These are phyloP conservation scores for Elsinoe perseae DNA, from an alignment of 2,329 filamentous ascomycete species.

Conservation along the genomic window DNA sequence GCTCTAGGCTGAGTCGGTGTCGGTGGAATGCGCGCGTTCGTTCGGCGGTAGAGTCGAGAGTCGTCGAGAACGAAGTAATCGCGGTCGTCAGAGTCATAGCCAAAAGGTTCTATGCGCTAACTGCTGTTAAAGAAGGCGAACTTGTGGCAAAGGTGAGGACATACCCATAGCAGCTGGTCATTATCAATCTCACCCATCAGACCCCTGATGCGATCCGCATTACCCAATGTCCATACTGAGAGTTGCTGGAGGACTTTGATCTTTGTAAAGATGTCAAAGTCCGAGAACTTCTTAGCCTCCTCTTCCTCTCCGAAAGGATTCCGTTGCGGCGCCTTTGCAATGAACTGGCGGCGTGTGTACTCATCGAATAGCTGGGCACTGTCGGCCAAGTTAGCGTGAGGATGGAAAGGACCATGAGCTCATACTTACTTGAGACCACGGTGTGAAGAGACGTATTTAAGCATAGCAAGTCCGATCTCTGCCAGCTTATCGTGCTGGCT, in stretches of 20 bases:
- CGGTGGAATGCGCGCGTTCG: conserved; percentile 60
- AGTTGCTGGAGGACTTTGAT: conserved; percentile 78
- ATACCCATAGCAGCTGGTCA: conserved; percentile 78
- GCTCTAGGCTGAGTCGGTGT: conserved; percentile 49
- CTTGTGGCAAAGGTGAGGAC: conserved; percentile 25
- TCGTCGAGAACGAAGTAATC: conserved; percentile 89
- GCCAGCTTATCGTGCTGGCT: conserved; percentile 62
- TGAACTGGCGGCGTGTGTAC: conserved; percentile 81
- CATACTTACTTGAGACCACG: conserved; percentile 74
- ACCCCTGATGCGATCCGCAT: conserved; percentile 78
- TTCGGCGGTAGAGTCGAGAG: conserved; percentile 81
- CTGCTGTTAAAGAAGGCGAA: conserved; percentile 22
- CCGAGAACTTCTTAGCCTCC: conserved; percentile 61
- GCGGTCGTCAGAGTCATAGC: conserved; percentile 81
- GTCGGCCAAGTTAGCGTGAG: conserved; percentile 4
- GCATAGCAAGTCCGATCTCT: conserved; percentile 74
- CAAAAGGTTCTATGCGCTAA: conserved; percentile 66
- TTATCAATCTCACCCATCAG: conserved; percentile 74
- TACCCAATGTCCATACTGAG: conserved; percentile 79
- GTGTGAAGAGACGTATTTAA: conserved; percentile 92
- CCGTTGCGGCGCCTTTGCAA: conserved; percentile 65
- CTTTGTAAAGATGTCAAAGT: conserved; percentile 78
- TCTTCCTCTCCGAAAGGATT: conserved; percentile 85
- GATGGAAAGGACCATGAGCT: neutral
- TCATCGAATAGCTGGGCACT: conserved; percentile 88